A percentile compares a stretch with the other conserved stretches of the same genome.
Evolutionary conservation across 768 basidiomycete genomes (phyloP).

Genomic region (Tephrocybe rancida): DNA sequence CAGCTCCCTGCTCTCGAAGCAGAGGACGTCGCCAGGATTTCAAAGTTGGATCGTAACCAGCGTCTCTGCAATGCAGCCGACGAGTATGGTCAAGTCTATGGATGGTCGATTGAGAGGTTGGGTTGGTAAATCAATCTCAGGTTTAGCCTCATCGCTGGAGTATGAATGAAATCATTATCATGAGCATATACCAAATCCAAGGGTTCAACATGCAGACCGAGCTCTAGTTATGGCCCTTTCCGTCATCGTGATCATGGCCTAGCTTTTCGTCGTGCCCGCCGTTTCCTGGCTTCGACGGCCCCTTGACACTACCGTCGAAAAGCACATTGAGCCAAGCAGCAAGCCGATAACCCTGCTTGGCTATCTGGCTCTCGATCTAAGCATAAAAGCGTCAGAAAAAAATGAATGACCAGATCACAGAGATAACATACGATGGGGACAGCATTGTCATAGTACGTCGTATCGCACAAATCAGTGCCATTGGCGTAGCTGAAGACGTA

Average conservation of each 20-base stretch:
- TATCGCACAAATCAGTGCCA: constrained; percentile 44
- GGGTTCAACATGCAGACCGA: too few species aligned
- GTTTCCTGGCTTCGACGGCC: too few species aligned
- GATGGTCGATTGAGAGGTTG: constrained; percentile 39
- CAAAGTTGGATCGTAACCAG: constrained; percentile 42
- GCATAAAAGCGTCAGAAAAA: background rate
- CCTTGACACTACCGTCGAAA: constrained; percentile 34
- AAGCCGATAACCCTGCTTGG: constrained; percentile 48
- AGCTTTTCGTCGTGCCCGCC: too few species aligned
- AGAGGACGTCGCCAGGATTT: constrained; percentile 49
- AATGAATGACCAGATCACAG: background rate
- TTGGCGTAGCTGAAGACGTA: constrained; percentile 42
- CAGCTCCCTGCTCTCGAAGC: constrained; percentile 36
- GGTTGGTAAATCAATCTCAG: constrained; percentile 33
- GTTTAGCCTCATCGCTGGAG: too few species aligned
- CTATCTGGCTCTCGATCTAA: constrained; percentile 47
- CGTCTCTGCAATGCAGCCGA: constrained; percentile 41
- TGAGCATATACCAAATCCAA: too few species aligned
- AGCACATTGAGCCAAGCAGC: constrained; percentile 53
- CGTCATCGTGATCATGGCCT: too few species aligned
- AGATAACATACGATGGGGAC: constrained; percentile 33
- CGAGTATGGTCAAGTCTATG: constrained; percentile 35
- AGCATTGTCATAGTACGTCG: constrained; percentile 38
- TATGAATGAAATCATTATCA: too few species aligned
- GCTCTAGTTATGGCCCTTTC: too few species aligned